Conservation (phyloP, 148 eudicot genomes). For the Limonium bicolor region DNA sequence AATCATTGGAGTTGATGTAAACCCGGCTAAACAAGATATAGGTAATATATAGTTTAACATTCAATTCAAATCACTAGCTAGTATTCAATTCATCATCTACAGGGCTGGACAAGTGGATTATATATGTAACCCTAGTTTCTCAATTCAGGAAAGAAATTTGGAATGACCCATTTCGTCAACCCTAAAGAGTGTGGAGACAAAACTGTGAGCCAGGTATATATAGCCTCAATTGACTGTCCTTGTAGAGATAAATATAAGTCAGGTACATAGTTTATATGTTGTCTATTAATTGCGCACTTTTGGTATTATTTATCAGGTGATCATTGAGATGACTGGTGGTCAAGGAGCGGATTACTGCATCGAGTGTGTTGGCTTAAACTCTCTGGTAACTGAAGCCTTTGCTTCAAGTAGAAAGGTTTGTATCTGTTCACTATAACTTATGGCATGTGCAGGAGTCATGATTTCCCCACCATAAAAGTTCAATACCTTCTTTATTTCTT, state of each 20-base stretch:
- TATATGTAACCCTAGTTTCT: neutral
- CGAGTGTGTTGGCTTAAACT: slow-evolving; percentile 62
- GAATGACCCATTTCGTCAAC: slow-evolving; percentile 60
- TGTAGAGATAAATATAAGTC: neutral
- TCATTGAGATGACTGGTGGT: slow-evolving; percentile 55
- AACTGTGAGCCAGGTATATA: slow-evolving; percentile 43
- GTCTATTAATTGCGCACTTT: neutral
- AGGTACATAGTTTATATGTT: neutral
- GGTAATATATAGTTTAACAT: no score
- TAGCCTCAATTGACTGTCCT: neutral
- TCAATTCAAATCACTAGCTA: no score
- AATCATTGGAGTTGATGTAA: no score
- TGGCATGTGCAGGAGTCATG: neutral
- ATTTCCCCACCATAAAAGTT: neutral
- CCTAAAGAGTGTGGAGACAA: slow-evolving; percentile 34
- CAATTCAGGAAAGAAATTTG: slow-evolving; percentile 46
- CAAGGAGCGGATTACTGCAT: slow-evolving; percentile 76
- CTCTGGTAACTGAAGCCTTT: slow-evolving; percentile 56
- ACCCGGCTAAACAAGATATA: no score
- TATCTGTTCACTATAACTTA: neutral
- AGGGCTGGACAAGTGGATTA: no score
- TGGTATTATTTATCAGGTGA: slow-evolving; percentile 21
- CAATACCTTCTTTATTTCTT: neutral
- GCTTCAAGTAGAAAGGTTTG: slow-evolving; percentile 46
- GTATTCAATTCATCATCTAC: no score